These are phyloP conservation scores for Trametes elegans DNA, from an alignment of 768 basidiomycete species.

Conservation along the genomic window DNA sequence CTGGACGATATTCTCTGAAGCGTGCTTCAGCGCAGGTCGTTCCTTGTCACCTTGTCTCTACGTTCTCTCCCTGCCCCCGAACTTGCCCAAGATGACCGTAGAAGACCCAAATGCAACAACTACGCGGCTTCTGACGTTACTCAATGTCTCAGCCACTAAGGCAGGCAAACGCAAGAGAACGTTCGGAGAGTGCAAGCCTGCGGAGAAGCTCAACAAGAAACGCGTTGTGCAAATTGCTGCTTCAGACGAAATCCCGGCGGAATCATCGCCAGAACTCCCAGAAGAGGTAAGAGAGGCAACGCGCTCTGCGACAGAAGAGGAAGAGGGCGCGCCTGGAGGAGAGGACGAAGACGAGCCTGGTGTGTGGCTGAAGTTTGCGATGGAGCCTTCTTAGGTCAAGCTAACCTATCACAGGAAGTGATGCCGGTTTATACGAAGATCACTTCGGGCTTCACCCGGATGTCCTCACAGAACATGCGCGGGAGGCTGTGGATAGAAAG, in stretches of 20 bases:
- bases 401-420: slow-evolving; percentile 9
- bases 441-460: slow-evolving; percentile 69
- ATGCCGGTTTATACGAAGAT: slow-evolving; percentile 55
- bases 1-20: too few species aligned
- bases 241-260: slow-evolving; percentile 6
- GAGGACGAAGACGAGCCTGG: slow-evolving; percentile 22
- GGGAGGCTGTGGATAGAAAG: slow-evolving; percentile 50
- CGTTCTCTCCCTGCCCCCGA: too few species aligned
- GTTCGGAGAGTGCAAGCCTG: slow-evolving; percentile 32
- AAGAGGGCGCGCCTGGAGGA: slow-evolving; percentile 10
- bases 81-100: slow-evolving; percentile 21
- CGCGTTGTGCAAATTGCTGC: slow-evolving; percentile 35
- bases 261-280: slow-evolving; percentile 8
- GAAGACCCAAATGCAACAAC: slow-evolving; percentile 52
- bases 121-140: slow-evolving; percentile 79
- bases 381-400: neutral
- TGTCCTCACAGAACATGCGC: slow-evolving; percentile 47
- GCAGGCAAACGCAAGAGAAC: slow-evolving; percentile 52
- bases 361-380: neutral
- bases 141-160: slow-evolving; percentile 87
- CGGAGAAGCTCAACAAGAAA: slow-evolving; percentile 71
- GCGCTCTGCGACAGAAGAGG: slow-evolving; percentile 16
- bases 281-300: slow-evolving; percentile 11
- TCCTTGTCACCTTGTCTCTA: neutral
- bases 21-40: too few species aligned